Conservation (phyloP, 768 basidiomycete species). For the Hemileccinum impolitum region DNA sequence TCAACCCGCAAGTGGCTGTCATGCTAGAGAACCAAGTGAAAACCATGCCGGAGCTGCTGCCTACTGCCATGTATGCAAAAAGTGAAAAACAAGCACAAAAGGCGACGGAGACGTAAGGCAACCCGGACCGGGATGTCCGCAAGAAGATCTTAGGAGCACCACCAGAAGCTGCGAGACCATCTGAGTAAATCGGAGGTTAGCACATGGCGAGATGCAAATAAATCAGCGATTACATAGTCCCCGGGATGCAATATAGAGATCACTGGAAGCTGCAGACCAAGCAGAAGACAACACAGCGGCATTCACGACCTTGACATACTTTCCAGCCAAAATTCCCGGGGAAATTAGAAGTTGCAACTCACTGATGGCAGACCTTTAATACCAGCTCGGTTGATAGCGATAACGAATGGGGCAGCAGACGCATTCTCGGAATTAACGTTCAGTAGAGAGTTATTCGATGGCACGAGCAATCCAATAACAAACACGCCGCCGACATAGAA, state of each 20-base stretch:
- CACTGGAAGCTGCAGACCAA: slow-evolving; percentile 37
- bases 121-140: slow-evolving; percentile 33
- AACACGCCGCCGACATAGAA: slow-evolving; percentile 35
- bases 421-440: slow-evolving; percentile 36
- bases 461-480: slow-evolving; percentile 45
- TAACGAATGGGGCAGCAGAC: slow-evolving; percentile 49
- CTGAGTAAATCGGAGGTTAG: slow-evolving; percentile 32
- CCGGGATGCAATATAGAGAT: slow-evolving; percentile 35
- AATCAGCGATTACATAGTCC: slow-evolving; percentile 25
- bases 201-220: neutral
- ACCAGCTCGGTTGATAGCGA: slow-evolving; percentile 47
- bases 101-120: slow-evolving; percentile 42
- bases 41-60: slow-evolving; percentile 31
- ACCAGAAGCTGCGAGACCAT: slow-evolving; percentile 48
- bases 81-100: slow-evolving; percentile 28
- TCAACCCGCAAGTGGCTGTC: slow-evolving; percentile 36
- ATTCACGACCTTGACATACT: slow-evolving; percentile 22
- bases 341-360: slow-evolving; percentile 4
- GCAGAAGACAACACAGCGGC: slow-evolving; percentile 40
- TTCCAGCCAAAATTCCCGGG: neutral
- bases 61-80: slow-evolving; percentile 39
- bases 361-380: slow-evolving; percentile 50
- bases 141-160: slow-evolving; percentile 51
- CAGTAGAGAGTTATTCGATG: slow-evolving; percentile 40
- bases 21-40: slow-evolving; percentile 38